Base-by-base conservation (phyloP, 2,329 filamentous ascomycete genomes). In the Fusarium pseudonygamai region DNA sequence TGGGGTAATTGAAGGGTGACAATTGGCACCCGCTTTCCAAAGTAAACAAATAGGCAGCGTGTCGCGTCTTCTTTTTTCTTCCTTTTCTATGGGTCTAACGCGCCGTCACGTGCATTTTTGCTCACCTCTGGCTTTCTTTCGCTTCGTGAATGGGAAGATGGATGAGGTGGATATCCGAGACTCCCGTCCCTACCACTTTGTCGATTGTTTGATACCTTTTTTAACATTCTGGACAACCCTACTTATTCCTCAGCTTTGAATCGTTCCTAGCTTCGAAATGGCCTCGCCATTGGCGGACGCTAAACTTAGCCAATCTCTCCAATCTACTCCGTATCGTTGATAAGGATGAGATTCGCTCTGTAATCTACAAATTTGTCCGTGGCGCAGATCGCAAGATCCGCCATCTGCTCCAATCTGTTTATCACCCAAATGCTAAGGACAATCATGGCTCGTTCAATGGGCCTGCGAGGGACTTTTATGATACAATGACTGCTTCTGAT, bases 31-130 rank as follows among this genome's bases (percentile, higher is more conserved):
- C 73, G 67, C 52, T 43, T 55, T 12, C 24, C 18, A 64, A 77
- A 78, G 76, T 78, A 78, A 78, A 78, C 76, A 78, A 75, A 45
- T 53, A 36, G 16, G n/a, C 39, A 43, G 46, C 75, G 76, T 72
- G 73, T 69, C 76, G 76, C 76, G 76, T 70, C 60, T 47, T 68
- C 43, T 18, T 53, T 46, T 46, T 20, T 36, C 39, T 7, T 7
- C 26, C 30, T 50, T 59, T 60, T 49, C 67, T 30, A 36, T 60
- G 67, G 62, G 63, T 32, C 60, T 22, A 39, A 67, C 69, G 64
- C 76, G 76, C 34, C 22, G 43, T 78, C 76, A 78, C 76, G 76
- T 78, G 76, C 16, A 34, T 34, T 22, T 12, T 22, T 36, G 13
- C 20, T 7, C 16, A 4, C 47, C 15, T 39, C 24, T 39, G 22